Conservation (phyloP, 1,284 basidiomycete species). For the Schizophyllum amplum region DNA sequence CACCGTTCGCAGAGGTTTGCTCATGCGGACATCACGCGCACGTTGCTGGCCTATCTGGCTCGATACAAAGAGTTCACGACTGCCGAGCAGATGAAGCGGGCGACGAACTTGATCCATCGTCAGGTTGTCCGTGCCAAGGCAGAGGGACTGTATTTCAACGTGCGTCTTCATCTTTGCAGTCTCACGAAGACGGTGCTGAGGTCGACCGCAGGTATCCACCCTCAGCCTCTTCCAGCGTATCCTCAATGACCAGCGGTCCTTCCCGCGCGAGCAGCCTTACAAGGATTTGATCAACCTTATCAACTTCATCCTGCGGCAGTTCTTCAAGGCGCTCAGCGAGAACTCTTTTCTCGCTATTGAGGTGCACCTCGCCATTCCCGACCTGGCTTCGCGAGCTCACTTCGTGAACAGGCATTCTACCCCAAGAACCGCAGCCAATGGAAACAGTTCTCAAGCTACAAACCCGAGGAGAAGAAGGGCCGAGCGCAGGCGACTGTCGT, state of each 20-base stretch:
- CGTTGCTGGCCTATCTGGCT: conserved; percentile 72
- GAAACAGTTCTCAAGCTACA: conserved; percentile 79
- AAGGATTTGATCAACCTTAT: conserved; percentile 79
- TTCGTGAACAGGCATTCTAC: conserved; percentile 66
- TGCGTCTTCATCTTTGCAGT: conserved; percentile 29
- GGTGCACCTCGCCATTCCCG: too few species aligned
- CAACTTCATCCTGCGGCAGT: conserved; percentile 79
- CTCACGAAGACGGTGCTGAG: conserved; percentile 4
- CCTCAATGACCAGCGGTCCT: conserved; percentile 64
- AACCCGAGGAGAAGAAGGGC: conserved; percentile 54
- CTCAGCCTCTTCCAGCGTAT: conserved; percentile 80
- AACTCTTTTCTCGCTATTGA: conserved; percentile 83
- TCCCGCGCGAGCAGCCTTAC: conserved; percentile 72
- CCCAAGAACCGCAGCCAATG: conserved; percentile 82
- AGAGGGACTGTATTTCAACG: conserved; percentile 90
- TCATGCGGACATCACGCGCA: conserved; percentile 72
- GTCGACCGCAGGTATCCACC: conserved; percentile 56
- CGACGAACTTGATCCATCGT: conserved; percentile 81
- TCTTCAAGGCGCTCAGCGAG: conserved; percentile 82
- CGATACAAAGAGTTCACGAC: conserved; percentile 77
- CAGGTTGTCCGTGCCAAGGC: conserved; percentile 85
- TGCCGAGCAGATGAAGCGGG: conserved; percentile 77
- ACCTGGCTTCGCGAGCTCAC: too few species aligned
- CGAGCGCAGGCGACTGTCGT: conserved; percentile 27
- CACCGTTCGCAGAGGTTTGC: conserved; percentile 68